Base-by-base conservation (phyloP, 2,329 filamentous ascomycete species). In the Fusarium sp. region DNA sequence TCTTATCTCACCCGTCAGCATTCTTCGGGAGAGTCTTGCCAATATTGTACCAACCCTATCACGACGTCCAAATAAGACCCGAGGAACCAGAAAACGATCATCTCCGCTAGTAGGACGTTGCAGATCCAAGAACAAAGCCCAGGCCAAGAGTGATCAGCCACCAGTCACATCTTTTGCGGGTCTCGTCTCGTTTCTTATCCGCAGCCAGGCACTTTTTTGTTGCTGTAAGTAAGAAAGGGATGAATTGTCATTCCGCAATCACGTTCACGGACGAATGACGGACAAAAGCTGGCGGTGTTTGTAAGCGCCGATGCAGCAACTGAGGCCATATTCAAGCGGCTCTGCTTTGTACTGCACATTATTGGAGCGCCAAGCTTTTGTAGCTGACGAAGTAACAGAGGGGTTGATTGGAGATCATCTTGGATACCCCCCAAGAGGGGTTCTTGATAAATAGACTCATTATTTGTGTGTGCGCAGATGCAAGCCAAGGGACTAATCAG, bases 1-100 rank as follows among this genome's bases (percentile, higher is more conserved):
- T 63, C 52, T 59, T 47, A 50, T 63, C 66, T 69, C 45, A 69
- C 39, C 51, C 27, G 66, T 67, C 61, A 69, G 66, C 66, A 62
- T 46, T 42, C 27, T 58, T 18, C 47, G 37, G 40, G 14, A 36
- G 37, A 23, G 6, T 58, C 46, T 47, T 11, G 21, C 25, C 27
- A 25, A 15, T 18, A n/a, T n/a, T n/a, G n/a, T n/a, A 14, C 14
- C 17, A 63, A 36, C 14, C 61, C 41, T 63, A 58, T 58, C 43
- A 51, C 20, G 42, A 40, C 21, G 27, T 27, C 21, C 18, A 35
- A 31, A 48, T 21, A 25, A 50, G 15, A 45, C n/a, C 37, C 29
- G 40, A 52, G 23, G 42, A 21, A 15, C 29, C 10, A 39, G 36
- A 29, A 40, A 37, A 36, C 18, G 41, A 45, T 14, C 47, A 64